phyloP scores from a whole-genome alignment of 2,329 filamentous ascomycete species.

The Stagonosporopsis vannaccii region DNA sequence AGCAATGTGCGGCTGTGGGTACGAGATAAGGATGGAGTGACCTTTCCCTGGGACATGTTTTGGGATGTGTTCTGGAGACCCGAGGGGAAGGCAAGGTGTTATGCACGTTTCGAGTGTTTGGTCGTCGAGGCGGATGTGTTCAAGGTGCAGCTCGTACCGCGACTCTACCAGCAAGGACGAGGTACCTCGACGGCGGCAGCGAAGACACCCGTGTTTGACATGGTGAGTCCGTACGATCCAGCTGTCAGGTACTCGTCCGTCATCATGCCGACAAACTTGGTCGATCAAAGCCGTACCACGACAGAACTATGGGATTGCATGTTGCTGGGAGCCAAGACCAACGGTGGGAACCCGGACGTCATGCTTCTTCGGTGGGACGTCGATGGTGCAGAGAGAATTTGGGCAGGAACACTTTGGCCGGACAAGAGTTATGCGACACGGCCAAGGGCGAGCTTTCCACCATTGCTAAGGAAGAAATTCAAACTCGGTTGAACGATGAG shows the following conservation, averaged over 20 bases:
- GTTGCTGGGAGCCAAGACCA: not conserved
- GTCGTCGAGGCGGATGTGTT: slow-evolving; percentile 2
- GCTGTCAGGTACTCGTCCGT: slow-evolving; percentile 4
- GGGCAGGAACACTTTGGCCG: slow-evolving; percentile 14
- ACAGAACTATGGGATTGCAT: slow-evolving; percentile 17
- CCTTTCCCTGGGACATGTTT: slow-evolving; percentile 5
- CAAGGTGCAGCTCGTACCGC: not conserved
- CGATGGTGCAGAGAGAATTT: slow-evolving; percentile 14
- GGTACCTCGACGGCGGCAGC: not conserved
- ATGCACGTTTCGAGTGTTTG: slow-evolving; percentile 1
- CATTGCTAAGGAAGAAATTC: not conserved
- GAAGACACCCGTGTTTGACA: slow-evolving; percentile 4
- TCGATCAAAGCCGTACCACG: not conserved
- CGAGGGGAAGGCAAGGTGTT: slow-evolving; percentile 2
- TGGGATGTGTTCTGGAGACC: slow-evolving; percentile 1
- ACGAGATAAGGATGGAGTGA: not conserved
- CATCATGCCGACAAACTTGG: slow-evolving; percentile 3
- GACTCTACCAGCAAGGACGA: not conserved
- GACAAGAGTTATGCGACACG: slow-evolving; percentile 3
- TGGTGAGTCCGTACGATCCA: slow-evolving; percentile 11
- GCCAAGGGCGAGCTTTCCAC: not conserved
- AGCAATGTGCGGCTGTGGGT: slow-evolving; percentile 11
- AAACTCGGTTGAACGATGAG: not conserved
- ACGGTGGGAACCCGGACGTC: slow-evolving; percentile 1
- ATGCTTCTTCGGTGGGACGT: slow-evolving; percentile 14